Evolutionary conservation across 306 rosid species (phyloP).

Genomic region (Corylus avellana): DNA sequence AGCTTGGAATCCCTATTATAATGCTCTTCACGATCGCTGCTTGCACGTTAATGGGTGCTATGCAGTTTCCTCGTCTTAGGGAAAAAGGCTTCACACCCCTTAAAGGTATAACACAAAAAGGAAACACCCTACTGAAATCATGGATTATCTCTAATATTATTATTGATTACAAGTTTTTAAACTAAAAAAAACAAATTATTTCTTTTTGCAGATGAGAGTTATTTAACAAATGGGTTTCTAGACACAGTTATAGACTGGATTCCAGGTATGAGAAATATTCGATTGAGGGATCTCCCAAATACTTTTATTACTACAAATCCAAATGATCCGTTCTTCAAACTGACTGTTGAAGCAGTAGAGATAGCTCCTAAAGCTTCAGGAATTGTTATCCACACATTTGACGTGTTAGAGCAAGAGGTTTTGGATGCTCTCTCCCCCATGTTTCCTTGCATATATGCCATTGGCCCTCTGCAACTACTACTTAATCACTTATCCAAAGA

Average conservation of each 20-base stretch:
- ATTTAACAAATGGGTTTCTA: constrained; percentile 18
- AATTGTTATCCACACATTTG: constrained; percentile 9
- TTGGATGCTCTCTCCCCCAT: constrained; percentile 9
- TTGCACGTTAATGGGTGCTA: not conserved
- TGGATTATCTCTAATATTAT: not conserved
- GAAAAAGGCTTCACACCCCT: constrained; percentile 18
- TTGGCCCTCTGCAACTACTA: constrained; percentile 16
- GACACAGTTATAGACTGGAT: constrained; percentile 19
- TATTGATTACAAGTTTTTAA: not conserved
- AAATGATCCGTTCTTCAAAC: not conserved
- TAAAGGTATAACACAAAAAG: not conserved
- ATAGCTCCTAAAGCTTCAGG: not conserved
- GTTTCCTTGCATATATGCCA: not conserved
- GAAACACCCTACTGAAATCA: not conserved
- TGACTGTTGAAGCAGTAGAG: not conserved
- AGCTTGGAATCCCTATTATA: not conserved
- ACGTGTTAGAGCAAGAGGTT: constrained; percentile 18
- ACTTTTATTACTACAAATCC: not conserved
- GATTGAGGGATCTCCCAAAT: constrained; percentile 19
- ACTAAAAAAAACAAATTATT: not conserved
- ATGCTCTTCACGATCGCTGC: constrained; percentile 6
- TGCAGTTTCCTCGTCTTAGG: not conserved
- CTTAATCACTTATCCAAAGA: not conserved
- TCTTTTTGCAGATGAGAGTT: constrained; percentile 19
- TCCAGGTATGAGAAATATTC: constrained; percentile 1